These are phyloP conservation scores for Metschnikowia colocasiae DNA, from an alignment of 805 yeast species.

Conservation along the genomic window DNA sequence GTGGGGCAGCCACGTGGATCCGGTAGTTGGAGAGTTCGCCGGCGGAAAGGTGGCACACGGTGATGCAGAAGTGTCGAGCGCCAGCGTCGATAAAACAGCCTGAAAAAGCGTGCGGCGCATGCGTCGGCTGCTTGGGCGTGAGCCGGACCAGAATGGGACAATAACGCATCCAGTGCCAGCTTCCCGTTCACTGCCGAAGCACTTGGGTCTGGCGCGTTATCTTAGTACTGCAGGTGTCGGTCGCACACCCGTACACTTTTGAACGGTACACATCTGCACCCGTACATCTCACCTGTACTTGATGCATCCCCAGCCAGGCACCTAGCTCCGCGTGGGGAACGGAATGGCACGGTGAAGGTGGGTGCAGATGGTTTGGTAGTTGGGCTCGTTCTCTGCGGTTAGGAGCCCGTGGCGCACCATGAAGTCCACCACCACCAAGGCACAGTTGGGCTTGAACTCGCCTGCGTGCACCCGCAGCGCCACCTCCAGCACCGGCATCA, in stretches of 20 bases:
- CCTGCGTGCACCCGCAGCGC: conserved; percentile 44
- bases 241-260: too few species aligned
- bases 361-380: conserved; percentile 55
- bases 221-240: too few species aligned
- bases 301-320: too few species aligned
- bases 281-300: not conserved
- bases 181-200: too few species aligned
- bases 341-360: conserved; percentile 69
- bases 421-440: conserved; percentile 73
- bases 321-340: conserved; percentile 28
- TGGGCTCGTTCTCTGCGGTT: conserved; percentile 61
- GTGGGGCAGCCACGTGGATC: conserved; percentile 11
- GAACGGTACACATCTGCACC: too few species aligned
- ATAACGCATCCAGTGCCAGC: conserved; percentile 6
- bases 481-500: conserved; percentile 61
- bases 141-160: conserved; percentile 12
- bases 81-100: conserved; percentile 5
- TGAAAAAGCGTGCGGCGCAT: conserved; percentile 5
- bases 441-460: conserved; percentile 90
- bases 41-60: conserved; percentile 9
- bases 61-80: not conserved
- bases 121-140: not conserved
- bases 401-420: conserved; percentile 79
- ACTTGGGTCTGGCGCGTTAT: too few species aligned
- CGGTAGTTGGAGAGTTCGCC: not conserved